Conservation (phyloP, 225 moss, liverwort and hornwort genomes). For the Sphagnum contortum region DNA sequence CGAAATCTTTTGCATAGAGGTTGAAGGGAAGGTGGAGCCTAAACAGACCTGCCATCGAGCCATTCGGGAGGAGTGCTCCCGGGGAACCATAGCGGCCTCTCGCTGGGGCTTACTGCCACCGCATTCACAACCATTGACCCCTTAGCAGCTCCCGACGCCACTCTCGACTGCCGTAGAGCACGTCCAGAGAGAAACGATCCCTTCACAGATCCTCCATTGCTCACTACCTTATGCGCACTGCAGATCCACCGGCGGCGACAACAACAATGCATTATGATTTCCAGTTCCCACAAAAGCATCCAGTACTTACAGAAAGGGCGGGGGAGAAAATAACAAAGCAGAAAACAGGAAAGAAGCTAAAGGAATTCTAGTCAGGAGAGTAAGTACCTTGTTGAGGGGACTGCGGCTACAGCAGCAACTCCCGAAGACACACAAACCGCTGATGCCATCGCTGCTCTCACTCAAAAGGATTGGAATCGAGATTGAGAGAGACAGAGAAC, state of each 20-base stretch:
- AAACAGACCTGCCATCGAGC: conserved; percentile 65
- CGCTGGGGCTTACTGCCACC: conserved; percentile 20
- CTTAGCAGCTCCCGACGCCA: conserved; percentile 17
- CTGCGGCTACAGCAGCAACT: conserved; percentile 62
- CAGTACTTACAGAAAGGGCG: too few relatives aligned
- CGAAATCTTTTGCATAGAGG: not conserved
- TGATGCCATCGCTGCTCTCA: conserved; percentile 54
- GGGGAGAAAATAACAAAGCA: too few relatives aligned
- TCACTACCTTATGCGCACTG: conserved; percentile 26
- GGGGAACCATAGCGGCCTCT: conserved; percentile 90
- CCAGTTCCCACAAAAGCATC: too few relatives aligned
- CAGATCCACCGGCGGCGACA: not conserved
- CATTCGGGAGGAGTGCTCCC: conserved; percentile 68
- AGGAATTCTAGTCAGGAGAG: too few relatives aligned
- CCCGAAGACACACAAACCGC: conserved; percentile 65
- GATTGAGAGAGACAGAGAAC: too few relatives aligned
- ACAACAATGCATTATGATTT: too few relatives aligned
- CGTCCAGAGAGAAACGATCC: conserved; percentile 62
- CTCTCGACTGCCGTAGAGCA: conserved; percentile 49
- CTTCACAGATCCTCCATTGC: conserved; percentile 50
- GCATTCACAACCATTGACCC: conserved; percentile 35
- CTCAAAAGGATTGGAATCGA: not conserved
- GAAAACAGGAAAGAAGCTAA: too few relatives aligned
- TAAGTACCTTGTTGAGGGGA: conserved; percentile 60
- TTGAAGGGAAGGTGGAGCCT: not conserved